phyloP scores from a whole-genome alignment of 768 basidiomycete genomes.

The Coprinopsis strossmayeri region DNA sequence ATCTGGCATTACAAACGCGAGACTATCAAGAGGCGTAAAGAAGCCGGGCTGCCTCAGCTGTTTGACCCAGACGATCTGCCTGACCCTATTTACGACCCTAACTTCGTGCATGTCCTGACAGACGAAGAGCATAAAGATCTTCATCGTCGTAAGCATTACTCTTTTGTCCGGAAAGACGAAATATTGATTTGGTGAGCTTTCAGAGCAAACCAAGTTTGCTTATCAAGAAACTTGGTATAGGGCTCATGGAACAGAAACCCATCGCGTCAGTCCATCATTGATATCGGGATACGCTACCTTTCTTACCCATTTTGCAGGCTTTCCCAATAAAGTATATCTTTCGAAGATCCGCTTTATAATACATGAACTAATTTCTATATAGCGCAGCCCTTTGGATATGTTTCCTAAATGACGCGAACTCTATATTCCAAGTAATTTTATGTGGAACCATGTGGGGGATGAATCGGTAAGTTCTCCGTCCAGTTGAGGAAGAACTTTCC shows the following conservation, averaged over 20 bases:
- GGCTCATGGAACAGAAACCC: slow-evolving; percentile 79
- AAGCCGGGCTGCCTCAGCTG: slow-evolving; percentile 60
- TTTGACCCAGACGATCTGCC: slow-evolving; percentile 77
- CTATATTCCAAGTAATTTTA: slow-evolving; percentile 71
- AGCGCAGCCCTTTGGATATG: slow-evolving; percentile 72
- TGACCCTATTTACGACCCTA: slow-evolving; percentile 65
- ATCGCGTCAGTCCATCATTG: slow-evolving; percentile 39
- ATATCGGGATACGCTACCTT: neutral
- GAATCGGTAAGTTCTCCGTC: slow-evolving; percentile 38
- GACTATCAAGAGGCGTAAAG: slow-evolving; percentile 50
- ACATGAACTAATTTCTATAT: slow-evolving; percentile 1
- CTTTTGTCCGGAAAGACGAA: neutral
- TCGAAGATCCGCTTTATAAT: neutral
- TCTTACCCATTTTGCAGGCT: slow-evolving; percentile 34
- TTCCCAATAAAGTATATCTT: slow-evolving; percentile 57
- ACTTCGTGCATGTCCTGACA: slow-evolving; percentile 66
- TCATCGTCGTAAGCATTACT: slow-evolving; percentile 52
- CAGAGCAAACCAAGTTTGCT: slow-evolving; percentile 66
- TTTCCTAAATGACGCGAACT: slow-evolving; percentile 68
- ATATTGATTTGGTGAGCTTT: neutral
- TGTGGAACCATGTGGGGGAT: slow-evolving; percentile 81
- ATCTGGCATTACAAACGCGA: slow-evolving; percentile 71
- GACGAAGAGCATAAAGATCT: slow-evolving; percentile 58
- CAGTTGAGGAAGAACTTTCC: neutral
- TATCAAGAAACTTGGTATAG: slow-evolving; percentile 81